These are phyloP conservation scores for Lepraria neglecta DNA, from an alignment of 495 filamentous ascomycete genomes.

Conservation along the genomic window DNA sequence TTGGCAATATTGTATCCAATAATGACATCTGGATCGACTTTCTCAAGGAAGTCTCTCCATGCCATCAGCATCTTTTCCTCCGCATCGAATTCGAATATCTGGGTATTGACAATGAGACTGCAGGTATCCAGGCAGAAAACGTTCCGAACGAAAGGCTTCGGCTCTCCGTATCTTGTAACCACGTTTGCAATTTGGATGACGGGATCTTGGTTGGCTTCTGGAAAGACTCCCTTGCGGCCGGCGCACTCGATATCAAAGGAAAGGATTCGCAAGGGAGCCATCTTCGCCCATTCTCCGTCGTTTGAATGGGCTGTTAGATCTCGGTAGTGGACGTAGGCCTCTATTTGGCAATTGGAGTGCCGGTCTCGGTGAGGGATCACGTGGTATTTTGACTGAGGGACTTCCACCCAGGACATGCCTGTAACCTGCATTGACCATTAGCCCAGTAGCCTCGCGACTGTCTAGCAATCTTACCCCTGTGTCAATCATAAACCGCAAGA, in stretches of 20 bases:
- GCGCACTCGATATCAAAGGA: slow-evolving; percentile 99
- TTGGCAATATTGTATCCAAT: slow-evolving; percentile 99
- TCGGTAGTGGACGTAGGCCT: slow-evolving; percentile 72
- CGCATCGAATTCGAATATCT: slow-evolving; percentile 72
- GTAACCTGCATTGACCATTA: slow-evolving; percentile 48
- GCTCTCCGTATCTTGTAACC: slow-evolving; percentile 92
- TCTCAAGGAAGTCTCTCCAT: slow-evolving; percentile 84
- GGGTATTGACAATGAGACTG: slow-evolving; percentile 88
- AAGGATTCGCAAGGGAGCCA: slow-evolving; percentile 87
- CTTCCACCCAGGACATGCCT: slow-evolving; percentile 98
- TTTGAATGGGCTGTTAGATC: slow-evolving; percentile 81
- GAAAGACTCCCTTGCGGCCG: slow-evolving; percentile 94
- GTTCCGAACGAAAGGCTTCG: slow-evolving; percentile 91
- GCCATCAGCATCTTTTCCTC: slow-evolving; percentile 81
- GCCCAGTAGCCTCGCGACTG: neutral
- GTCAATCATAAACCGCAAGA: slow-evolving; percentile 97
- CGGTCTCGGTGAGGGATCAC: slow-evolving; percentile 53
- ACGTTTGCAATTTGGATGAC: slow-evolving; percentile 98
- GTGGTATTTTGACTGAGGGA: slow-evolving; percentile 63
- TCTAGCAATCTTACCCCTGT: slow-evolving; percentile 51
- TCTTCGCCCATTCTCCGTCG: slow-evolving; percentile 96
- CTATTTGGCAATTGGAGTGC: slow-evolving; percentile 91
- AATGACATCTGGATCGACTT: slow-evolving; percentile 94
- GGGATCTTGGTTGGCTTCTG: slow-evolving; percentile 81
- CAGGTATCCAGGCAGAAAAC: slow-evolving; percentile 91